phyloP scores from a whole-genome alignment of 148 eudicot genomes.

The Cornus florida region DNA sequence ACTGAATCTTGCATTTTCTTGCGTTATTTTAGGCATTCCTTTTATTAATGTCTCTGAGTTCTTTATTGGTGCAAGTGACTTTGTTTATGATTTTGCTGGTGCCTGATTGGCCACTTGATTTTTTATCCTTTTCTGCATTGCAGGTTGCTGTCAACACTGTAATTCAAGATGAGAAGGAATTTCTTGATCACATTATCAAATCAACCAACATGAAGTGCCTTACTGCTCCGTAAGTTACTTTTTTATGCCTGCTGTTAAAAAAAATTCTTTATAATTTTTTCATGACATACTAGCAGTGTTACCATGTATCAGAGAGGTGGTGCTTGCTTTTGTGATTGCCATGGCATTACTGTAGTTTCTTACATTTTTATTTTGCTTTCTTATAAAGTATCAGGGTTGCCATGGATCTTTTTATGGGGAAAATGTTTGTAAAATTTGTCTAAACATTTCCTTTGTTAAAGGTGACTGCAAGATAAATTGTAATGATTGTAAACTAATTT shows the following conservation, averaged over 20 bases:
- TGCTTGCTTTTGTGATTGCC: no score
- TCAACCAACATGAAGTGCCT: conserved; percentile 79
- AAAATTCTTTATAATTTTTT: not conserved
- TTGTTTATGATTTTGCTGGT: not conserved
- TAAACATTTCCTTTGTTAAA: no score
- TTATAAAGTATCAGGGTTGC: no score
- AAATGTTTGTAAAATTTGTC: no score
- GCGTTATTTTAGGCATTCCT: not conserved
- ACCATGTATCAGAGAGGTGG: no score
- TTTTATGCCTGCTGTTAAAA: not conserved
- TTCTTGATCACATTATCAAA: conserved; percentile 81
- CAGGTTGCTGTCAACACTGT: conserved; percentile 89
- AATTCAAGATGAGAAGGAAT: conserved; percentile 83
- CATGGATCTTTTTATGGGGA: no score
- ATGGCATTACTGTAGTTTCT: no score
- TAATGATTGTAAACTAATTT: no score
- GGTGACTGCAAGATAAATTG: no score
- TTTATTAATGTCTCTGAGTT: not conserved
- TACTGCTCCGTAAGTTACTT: not conserved
- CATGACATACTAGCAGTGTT: not conserved
- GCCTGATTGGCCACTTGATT: not conserved
- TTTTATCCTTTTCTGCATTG: not conserved
- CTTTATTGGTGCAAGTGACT: not conserved
- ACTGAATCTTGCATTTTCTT: no score
- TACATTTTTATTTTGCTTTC: no score